Base-by-base conservation (phyloP, 257 asterid genomes). In the Rubia yunnanensis region DNA sequence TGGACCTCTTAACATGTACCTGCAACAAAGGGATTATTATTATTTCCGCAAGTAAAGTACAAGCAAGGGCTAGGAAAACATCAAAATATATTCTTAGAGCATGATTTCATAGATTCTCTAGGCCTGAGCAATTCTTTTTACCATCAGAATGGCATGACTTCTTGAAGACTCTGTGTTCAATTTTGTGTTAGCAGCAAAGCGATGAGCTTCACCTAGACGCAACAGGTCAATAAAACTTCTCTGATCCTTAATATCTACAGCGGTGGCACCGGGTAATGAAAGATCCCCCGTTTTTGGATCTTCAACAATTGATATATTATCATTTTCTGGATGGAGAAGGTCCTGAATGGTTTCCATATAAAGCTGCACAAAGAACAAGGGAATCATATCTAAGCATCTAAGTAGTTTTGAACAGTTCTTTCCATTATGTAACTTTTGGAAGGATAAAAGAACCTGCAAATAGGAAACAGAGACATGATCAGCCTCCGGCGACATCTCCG, bases 141-240 rank as follows among this genome's bases (percentile, higher is more conserved):
- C 98, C 94, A 86, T 86, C 69, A 91, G 77, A 74, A 91, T 81
- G 69, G 98, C 96, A 77, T 91, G 98, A 71, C 98, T 91, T 22
- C 98, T 88, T 17, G 98, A 91, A 66, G 98, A 91, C 77, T 91
- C 96, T 17, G 98, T 83, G 76, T 91, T 91, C 72, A 91, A 71
- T 76, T 86, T 85, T 65, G 96, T 91, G 64, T 86, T 88, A 49
- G 96, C 89, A 63, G 95, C 94, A 73, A 79, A 80, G 17, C 96
- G 87, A 88, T 86, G 84, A 74, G 96, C 85, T 79, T 88, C 98
- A 59, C 96, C 98, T 74, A 88, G 28, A 23, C 73, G 85, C 41
- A 91, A 81, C 23, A 91, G 80, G 54, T 88, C 90, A 62, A 82
- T 39, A 72, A 88, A 91, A 70, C 80, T 78, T 70, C 74, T 80